Evolutionary conservation across 345 rosid genomes (phyloP), one percentile per base, ranked within the genome.

Genomic region (Passiflora organensis): DNA sequence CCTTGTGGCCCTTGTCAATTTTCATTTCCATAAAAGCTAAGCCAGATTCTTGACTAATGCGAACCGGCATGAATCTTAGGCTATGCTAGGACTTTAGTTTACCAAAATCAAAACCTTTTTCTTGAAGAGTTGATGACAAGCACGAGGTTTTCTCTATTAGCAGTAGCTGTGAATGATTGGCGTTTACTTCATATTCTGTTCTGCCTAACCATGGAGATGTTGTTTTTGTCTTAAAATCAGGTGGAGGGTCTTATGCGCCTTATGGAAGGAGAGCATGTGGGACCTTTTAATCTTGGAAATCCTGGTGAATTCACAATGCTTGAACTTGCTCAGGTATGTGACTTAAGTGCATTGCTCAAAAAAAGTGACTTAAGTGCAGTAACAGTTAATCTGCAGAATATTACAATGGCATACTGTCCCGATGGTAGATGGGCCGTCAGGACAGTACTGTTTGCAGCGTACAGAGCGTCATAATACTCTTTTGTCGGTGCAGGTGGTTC

Each of bases 261-360:
- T 56, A 89, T 93, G 99, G 99, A 93, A 79, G 89, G 99, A 11
- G 91, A 93, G 44, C 94, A 89, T 20, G 95, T 89, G 6, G 99
- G 96, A 2, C 99, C 97, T 43, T 93, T 93, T 69, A 93, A 93
- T 70, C 91, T 86, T 46, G 98, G 96, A 37, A 91, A 91, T 70
- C 98, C 98, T 0, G 99, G 99, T 48, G 96, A 93, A 84, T 91
- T 91, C 76, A 91, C 98, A 68, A 89, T 93, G 99, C 89, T 93
- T 56, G 97, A 89, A 65, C 97, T 93, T 2, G 99, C 99, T 13
- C 63, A 89, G 95, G 97, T 90, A 13, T 10, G 43, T 41, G 43
- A 41, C n/a, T 41, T 41, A 13, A 37, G 41, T 37, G 8, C 41
- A 37, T 1, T 6, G 13, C 13, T 37, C n/a, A n/a, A n/a, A n/a